Base-by-base conservation (phyloP, 177 flowering plant genomes). In the Tripterygium wilfordii region DNA sequence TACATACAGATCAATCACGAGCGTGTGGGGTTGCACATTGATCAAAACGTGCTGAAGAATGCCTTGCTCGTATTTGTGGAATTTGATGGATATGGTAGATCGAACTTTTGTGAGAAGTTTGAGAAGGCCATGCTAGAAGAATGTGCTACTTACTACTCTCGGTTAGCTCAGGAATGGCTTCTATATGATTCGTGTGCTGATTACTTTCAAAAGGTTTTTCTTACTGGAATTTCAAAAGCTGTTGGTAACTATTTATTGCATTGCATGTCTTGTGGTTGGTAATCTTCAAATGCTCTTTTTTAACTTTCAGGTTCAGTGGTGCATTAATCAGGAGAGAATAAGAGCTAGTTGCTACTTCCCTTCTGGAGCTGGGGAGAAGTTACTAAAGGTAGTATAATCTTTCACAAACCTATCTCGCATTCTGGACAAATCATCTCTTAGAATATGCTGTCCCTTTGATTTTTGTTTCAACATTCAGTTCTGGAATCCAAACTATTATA, bases 121-220 rank as follows among this genome's bases (percentile, higher is more conserved):
- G 65, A 61, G 48, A 23, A 35, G 23, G 39, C 18, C 24, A 17
- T 61, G 21, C 59, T 61, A 10, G 53, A 12, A 26, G 59, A 41
- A 46, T 29, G 59, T 8, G 42, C 54, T 24, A 42, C 10, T 41
- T 53, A 48, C 40, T 53, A 53, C 42, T 38, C 54, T 27, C 59
- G 20, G 16, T 31, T 53, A 26, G 54, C 59, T 42, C 31, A 49
- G 25, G 25, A 42, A 17, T 48, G 49, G 49, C 51, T 52, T 25
- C 10, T 14, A 3, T 13, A 6, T n/a, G 16, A 52, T 32, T 60
- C 64, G 17, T 33, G 12, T 38, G 12, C 52, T 7, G 64, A 52
- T 45, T 60, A 60, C 35, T 32, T 52, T 23, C 45, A 29, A 48
- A 60, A 60, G 64, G 64, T 60, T n/a, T 4, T n/a, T n/a, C n/a